Evolutionary conservation across 257 asterid species (phyloP), one percentile per base, ranked within the genome.

Genomic region (Solanum pimpinellifolium): DNA sequence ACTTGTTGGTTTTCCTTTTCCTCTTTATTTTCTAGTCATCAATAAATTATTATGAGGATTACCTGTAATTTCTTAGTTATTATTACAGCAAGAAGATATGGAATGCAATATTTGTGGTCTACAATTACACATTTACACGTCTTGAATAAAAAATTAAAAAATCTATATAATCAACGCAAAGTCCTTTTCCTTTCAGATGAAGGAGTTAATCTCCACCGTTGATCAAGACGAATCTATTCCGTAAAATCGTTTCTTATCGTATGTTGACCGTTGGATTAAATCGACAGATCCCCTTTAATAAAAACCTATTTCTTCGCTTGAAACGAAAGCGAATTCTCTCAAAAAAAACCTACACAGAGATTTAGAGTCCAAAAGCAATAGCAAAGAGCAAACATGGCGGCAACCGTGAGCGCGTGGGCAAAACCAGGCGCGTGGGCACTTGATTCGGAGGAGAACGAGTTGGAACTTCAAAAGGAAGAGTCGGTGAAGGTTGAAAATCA

Each of bases 401-500:
- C 97, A 87, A 95, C 96, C 46, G 93, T 90, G 83, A 91, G 95
- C 92, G 94, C 96, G 91, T 97, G 98, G 98, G 75, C 88, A 2
- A 97, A 97, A 86, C 98, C 99, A 88, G 98, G 98, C 89, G 98
- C 98, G 6, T 96, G 99, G 99, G 98, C 98, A 14, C 85, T 94
- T 9, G 99, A 95, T 87, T 91, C 98, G 42, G 98, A 96, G 88
- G 95, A 96, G 68, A 89, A 94, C 88, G 99, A 96, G 88, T 88
- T 91, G 44, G 98, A 93, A 89, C 96, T 94, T 47, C 92, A 86
- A 52, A 88, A 88, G 60, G 90, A 92, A 25, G 95, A 92, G 9
- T 39, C 42, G 41, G 52, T 70, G 12, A 83, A 74, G 77, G 83
- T 46, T 9, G 90, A 86, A 81, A 89, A 89, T 56, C 86, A 86